Percentiles rank a stretch among this genome's conserved stretches.
Evolutionary conservation across 768 basidiomycete species (phyloP).

Genomic region (Tubosaeta sp.): DNA sequence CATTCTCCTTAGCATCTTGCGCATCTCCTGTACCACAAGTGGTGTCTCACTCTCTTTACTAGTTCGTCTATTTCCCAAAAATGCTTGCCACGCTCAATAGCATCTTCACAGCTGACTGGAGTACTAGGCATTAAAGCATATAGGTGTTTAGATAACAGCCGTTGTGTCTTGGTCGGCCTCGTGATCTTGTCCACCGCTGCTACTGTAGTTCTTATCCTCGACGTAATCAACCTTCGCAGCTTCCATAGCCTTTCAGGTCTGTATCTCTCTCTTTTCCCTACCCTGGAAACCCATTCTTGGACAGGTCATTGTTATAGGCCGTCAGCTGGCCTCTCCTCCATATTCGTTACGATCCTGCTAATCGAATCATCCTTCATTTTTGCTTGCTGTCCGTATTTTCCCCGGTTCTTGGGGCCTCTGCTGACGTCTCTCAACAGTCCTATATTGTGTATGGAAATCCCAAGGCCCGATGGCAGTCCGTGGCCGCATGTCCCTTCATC

Average conservation of each 20-base stretch:
- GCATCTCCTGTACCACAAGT: conserved; percentile 34
- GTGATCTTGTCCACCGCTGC: conserved; percentile 41
- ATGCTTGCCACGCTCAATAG: not conserved
- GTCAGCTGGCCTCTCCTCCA: conserved; percentile 30
- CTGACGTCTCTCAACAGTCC: conserved; percentile 34
- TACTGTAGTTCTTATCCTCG: conserved; percentile 38
- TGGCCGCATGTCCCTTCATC: conserved; percentile 51
- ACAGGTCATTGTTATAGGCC: conserved; percentile 47
- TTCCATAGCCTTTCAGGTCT: conserved; percentile 47
- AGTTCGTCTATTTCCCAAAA: conserved; percentile 22
- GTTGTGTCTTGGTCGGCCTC: conserved; percentile 45
- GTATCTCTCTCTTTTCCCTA: not conserved
- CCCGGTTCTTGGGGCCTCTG: not conserved
- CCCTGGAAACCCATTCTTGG: not conserved
- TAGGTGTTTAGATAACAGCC: conserved; percentile 57
- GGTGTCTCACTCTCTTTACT: conserved; percentile 39
- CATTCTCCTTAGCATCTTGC: conserved; percentile 30
- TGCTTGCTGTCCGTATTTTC: conserved; percentile 48
- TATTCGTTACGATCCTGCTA: conserved; percentile 47
- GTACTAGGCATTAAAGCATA: conserved; percentile 66
- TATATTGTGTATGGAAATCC: conserved; percentile 53
- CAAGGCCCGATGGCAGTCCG: conserved; percentile 46
- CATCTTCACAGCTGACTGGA: conserved; percentile 46
- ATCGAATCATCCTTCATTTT: conserved; percentile 55
- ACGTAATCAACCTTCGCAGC: conserved; percentile 36